These are phyloP conservation scores for Colletotrichum euphorbiae DNA, from an alignment of 2,329 filamentous ascomycete genomes.

Conservation along the genomic window DNA sequence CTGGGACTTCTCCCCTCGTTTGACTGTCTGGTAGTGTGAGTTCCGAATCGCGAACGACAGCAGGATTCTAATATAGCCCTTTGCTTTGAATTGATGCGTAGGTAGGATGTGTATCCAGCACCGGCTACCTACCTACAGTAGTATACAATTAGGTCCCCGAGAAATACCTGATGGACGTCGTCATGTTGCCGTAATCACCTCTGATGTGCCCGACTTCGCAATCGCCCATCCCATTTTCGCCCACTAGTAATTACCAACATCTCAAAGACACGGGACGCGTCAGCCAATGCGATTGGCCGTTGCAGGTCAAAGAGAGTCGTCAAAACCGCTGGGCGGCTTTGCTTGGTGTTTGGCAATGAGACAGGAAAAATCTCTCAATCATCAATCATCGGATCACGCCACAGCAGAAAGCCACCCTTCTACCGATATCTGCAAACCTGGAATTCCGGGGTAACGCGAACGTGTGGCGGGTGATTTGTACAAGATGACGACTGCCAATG, in stretches of 20 bases:
- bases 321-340: background rate
- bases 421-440: conserved; percentile 21
- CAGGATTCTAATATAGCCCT: no score
- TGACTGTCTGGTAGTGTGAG: no score
- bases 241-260: background rate
- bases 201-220: no score
- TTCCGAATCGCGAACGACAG: no score
- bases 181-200: background rate
- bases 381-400: conserved; percentile 5
- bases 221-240: background rate
- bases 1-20: no score
- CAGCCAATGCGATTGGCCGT: conserved; percentile 11
- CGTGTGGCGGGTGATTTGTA: conserved; percentile 24
- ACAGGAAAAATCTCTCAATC: background rate
- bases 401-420: conserved; percentile 30
- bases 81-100: no score
- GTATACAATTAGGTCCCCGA: no score
- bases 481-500: conserved; percentile 39
- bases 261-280: conserved; percentile 14
- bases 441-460: conserved; percentile 21
- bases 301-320: background rate
- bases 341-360: background rate
- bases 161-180: background rate
- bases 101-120: no score
- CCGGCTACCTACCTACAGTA: no score